Percentiles rank a stretch among this genome's conserved stretches.
Conservation (phyloP, 805 yeast species). For the Scheffersomyces amazonensis region DNA sequence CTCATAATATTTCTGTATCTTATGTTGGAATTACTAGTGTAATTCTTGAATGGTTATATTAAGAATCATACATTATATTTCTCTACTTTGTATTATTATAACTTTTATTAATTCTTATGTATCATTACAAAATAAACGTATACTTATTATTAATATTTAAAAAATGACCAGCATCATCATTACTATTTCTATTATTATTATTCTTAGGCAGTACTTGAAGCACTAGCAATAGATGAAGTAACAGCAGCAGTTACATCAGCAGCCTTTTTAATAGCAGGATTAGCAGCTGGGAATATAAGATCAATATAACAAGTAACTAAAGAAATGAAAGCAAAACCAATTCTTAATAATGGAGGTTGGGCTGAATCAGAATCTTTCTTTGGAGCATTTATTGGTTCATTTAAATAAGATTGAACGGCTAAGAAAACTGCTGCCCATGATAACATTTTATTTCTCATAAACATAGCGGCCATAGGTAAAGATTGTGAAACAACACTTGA, state of each 20-base stretch:
- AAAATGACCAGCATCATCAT: background rate
- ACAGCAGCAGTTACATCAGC: conserved; percentile 18
- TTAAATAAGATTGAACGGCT: conserved; percentile 47
- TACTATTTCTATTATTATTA: background rate
- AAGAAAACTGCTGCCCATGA: conserved; percentile 57
- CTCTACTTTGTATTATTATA: background rate
- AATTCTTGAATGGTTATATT: conserved; percentile 15
- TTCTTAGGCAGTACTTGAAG: conserved; percentile 7
- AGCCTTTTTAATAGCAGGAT: conserved; percentile 26
- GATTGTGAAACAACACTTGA: conserved; percentile 48
- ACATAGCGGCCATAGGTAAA: conserved; percentile 69
- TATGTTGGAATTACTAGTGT: conserved; percentile 34
- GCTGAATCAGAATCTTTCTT: conserved; percentile 15
- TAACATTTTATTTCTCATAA: conserved; percentile 55
- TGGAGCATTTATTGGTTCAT: conserved; percentile 37
- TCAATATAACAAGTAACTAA: conserved; percentile 55
- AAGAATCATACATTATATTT: background rate
- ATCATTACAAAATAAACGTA: conserved; percentile 1
- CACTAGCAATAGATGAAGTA: conserved; percentile 13
- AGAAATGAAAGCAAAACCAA: conserved; percentile 45
- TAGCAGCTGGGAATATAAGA: conserved; percentile 42
- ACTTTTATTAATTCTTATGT: background rate
- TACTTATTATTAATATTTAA: background rate
- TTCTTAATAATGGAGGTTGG: conserved; percentile 48
- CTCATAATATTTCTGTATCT: conserved; percentile 25